A percentile compares a stretch with the other conserved stretches of the same genome.
Evolutionary conservation across 2,329 filamentous ascomycete species (phyloP).

Genomic region (Waltergamsia citrina): DNA sequence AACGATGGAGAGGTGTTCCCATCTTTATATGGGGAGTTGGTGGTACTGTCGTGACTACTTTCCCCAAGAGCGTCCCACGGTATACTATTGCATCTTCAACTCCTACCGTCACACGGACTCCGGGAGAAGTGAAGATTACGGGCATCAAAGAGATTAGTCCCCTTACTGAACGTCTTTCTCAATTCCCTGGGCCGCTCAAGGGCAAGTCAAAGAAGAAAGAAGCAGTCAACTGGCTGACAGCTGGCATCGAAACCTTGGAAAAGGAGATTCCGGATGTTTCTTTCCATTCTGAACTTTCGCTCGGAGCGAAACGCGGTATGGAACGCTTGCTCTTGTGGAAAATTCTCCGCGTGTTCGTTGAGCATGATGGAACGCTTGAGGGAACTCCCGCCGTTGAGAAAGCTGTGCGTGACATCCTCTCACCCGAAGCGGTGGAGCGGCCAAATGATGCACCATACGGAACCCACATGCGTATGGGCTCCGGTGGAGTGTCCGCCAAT

Average conservation of each 20-base stretch:
- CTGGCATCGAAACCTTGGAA: slow-evolving; percentile 68
- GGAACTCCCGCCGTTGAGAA: slow-evolving; percentile 62
- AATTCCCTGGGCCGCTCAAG: slow-evolving; percentile 84
- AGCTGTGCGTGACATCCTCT: slow-evolving; percentile 65
- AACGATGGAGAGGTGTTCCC: slow-evolving; percentile 86
- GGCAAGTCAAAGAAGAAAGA: slow-evolving; percentile 96
- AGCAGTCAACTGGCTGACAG: slow-evolving; percentile 66
- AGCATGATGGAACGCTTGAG: slow-evolving; percentile 77
- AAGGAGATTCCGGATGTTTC: slow-evolving; percentile 39
- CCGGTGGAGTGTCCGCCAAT: too few relatives aligned
- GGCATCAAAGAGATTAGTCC: slow-evolving; percentile 66
- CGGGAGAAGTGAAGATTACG: slow-evolving; percentile 73
- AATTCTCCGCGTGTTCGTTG: slow-evolving; percentile 69
- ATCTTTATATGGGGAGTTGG: slow-evolving; percentile 84
- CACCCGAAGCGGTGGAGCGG: slow-evolving; percentile 36
- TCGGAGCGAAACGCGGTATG: slow-evolving; percentile 60
- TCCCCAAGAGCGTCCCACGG: slow-evolving; percentile 80
- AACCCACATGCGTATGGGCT: slow-evolving; percentile 29
- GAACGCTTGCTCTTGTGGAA: slow-evolving; percentile 86
- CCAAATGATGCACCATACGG: slow-evolving; percentile 15
- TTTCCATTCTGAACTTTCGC: slow-evolving; percentile 40
- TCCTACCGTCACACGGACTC: slow-evolving; percentile 72
- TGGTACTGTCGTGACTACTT: slow-evolving; percentile 71
- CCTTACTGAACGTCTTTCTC: slow-evolving; percentile 60
- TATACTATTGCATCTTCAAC: slow-evolving; percentile 66